Evolutionary conservation across 2,329 filamentous ascomycete genomes (phyloP), one percentile per base, ranked within the genome.

Genomic region (Calycina herbarum): DNA sequence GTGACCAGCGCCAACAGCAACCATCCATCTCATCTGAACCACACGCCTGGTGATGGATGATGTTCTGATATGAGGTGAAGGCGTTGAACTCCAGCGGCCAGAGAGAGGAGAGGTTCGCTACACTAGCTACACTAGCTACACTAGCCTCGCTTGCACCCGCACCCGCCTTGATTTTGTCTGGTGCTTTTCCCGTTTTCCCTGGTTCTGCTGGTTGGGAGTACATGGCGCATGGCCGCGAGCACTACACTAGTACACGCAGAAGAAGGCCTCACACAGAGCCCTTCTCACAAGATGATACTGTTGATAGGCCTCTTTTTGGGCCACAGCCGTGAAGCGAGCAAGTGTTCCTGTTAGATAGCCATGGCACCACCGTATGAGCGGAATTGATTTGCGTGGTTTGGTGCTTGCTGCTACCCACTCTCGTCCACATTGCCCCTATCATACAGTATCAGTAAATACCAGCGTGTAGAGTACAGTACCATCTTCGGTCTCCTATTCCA

Each of bases 81-180:
- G 48, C 20, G n/a, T 54, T 54, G 48, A 54, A 24, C 8, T 27
- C 15, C 48, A 24, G 48, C 48, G 20, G 48, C 48, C 20, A 27
- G 20, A 54, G 35, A 33, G 33, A 54, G 13, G 7, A 63, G 35
- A 24, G 20, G 38, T 48, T 33, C 56, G 57, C 35, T 40, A 54
- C 54, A 58, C 11, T 40, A 17, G 29, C 20, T 20, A 20, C 20
- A n/a, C 11, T 8, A 29, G 13, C 57, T 5, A 40, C 13, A 59
- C 27, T 31, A 51, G 29, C 10, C 33, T 71, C 69, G 68, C 71
- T 72, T 70, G 68, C 71, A 72, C 67, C 70, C 71, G 70, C 67
- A 69, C 69, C 68, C 69, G 72, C 45, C 61, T 62, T 62, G 61
- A 20, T 24, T 62, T 56, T 17, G 48, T 62, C 35, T 20, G 35